Conservation (phyloP, 176 grass and related monocot species). For the Sorghum bicolor region DNA sequence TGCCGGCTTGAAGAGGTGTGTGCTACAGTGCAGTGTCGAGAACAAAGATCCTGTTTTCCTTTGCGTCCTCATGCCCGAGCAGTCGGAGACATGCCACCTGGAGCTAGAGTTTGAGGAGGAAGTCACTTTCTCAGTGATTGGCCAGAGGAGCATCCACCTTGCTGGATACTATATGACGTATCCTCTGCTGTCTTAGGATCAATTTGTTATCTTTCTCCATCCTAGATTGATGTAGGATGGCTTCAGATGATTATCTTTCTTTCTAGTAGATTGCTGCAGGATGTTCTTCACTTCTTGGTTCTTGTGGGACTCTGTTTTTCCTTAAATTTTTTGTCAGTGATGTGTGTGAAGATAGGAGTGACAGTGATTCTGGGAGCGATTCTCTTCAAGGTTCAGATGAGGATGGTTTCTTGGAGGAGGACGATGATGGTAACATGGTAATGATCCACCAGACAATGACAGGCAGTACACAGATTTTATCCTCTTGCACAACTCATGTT, state of each 20-base stretch:
- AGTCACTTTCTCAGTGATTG: slow-evolving; percentile 71
- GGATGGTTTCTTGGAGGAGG: slow-evolving; percentile 6
- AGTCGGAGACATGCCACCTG: slow-evolving; percentile 47
- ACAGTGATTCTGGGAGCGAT: slow-evolving; percentile 52
- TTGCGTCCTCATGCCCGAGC: slow-evolving; percentile 44
- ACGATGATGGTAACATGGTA: slow-evolving; percentile 8
- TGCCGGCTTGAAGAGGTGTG: slow-evolving; percentile 17
- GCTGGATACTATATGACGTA: slow-evolving; percentile 75
- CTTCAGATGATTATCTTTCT: neutral
- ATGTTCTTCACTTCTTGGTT: neutral
- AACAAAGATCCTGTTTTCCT: slow-evolving; percentile 54
- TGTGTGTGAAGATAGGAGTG: slow-evolving; percentile 59
- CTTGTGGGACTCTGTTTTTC: slow-evolving; percentile 5
- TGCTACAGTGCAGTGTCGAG: slow-evolving; percentile 61
- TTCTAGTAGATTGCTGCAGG: neutral
- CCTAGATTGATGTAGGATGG: neutral
- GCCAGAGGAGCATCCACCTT: slow-evolving; percentile 58
- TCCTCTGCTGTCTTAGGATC: slow-evolving; percentile 32
- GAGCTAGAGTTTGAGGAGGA: slow-evolving; percentile 85
- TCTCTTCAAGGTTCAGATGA: slow-evolving; percentile 48
- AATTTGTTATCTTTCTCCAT: neutral
- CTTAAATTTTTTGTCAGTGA: slow-evolving; percentile 53
- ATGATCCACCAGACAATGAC: neutral
- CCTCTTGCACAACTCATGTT: neutral
- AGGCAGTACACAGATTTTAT: slow-evolving; percentile 11